A percentile compares a stretch with the other conserved stretches of the same genome.
phyloP scores from a whole-genome alignment of 176 grass and related monocot genomes.

The Hyparrhenia diplandra region DNA sequence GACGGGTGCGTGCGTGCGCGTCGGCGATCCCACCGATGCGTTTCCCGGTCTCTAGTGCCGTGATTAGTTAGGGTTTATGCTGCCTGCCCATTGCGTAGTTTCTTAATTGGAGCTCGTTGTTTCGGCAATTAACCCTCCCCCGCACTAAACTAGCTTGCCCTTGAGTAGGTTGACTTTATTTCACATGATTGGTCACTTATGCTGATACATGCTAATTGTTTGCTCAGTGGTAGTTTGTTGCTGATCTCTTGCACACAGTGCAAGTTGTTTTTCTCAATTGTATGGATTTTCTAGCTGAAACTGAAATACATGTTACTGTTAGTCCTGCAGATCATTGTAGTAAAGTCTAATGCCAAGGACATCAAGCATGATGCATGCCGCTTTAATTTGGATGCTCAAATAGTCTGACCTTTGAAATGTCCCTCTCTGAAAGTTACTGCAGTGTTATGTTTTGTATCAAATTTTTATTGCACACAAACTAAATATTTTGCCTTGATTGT shows the following conservation, averaged over 20 bases:
- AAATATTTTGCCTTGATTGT: neutral
- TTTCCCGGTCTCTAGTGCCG: neutral
- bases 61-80: conserved; percentile 37
- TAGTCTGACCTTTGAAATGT: neutral
- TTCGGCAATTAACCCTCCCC: neutral
- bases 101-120: neutral
- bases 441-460: neutral
- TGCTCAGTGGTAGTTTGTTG: too few relatives aligned
- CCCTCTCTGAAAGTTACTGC: neutral
- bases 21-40: neutral
- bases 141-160: too few relatives aligned
- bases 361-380: neutral
- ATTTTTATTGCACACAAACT: neutral
- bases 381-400: neutral
- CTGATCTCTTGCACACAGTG: too few relatives aligned
- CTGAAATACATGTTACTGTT: too few relatives aligned
- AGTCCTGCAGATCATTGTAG: too few relatives aligned
- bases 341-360: too few relatives aligned
- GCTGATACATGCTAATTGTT: too few relatives aligned
- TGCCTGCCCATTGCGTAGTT: neutral
- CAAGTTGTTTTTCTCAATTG: too few relatives aligned
- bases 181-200: too few relatives aligned
- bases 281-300: too few relatives aligned
- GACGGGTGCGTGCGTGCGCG: neutral
- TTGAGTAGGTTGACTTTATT: too few relatives aligned